phyloP scores from a whole-genome alignment of 2,329 filamentous ascomycete genomes.

The Juglanconis juglandina region DNA sequence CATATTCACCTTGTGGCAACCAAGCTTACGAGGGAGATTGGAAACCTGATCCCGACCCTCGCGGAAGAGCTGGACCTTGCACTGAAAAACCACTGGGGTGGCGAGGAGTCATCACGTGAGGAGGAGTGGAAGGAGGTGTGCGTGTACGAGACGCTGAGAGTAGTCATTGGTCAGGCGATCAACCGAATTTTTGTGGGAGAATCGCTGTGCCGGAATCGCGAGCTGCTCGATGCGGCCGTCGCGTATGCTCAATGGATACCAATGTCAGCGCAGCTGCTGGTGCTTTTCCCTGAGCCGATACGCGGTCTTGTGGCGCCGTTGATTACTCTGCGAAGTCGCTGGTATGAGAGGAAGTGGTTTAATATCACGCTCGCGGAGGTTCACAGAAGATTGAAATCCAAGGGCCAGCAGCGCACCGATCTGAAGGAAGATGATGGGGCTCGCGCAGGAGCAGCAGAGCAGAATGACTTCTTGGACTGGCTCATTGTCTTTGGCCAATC shows the following conservation, averaged over 20 bases:
- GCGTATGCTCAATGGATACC: constrained; percentile 9
- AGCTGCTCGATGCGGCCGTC: constrained; percentile 6
- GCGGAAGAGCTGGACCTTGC: constrained; percentile 10
- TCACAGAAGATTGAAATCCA: background rate
- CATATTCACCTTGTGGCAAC: constrained; percentile 10
- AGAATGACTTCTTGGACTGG: constrained; percentile 10
- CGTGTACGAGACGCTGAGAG: constrained; percentile 10
- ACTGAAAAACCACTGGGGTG: constrained; percentile 6
- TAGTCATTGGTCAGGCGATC: constrained; percentile 11
- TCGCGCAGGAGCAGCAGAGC: background rate
- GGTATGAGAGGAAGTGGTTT: constrained; percentile 11
- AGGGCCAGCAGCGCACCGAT: background rate
- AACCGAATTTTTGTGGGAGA: constrained; percentile 11
- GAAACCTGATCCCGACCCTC: constrained; percentile 8
- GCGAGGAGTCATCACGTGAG: background rate
- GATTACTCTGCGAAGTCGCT: constrained; percentile 6
- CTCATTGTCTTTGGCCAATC: constrained; percentile 8
- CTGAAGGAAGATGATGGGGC: background rate
- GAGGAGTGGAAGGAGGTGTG: constrained; percentile 12
- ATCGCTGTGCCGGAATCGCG: background rate
- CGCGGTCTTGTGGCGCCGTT: constrained; percentile 8
- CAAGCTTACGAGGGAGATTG: constrained; percentile 10
- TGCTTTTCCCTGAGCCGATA: background rate
- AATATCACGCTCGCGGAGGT: constrained; percentile 6
- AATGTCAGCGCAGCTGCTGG: constrained; percentile 10